Conservation (phyloP, 148 eudicot species). For the Camellia sinensis region DNA sequence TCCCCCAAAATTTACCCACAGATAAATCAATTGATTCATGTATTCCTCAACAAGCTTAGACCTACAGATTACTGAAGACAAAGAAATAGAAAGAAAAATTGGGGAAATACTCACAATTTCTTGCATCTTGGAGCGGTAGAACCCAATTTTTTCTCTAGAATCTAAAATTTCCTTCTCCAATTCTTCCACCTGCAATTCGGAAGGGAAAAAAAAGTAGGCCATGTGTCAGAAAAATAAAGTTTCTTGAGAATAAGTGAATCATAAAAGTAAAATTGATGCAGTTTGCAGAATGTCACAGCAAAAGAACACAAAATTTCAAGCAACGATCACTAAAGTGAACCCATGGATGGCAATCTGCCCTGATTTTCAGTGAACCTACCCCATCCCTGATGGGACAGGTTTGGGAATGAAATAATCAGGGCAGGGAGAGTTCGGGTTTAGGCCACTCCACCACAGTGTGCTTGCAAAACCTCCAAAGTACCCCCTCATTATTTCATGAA, state of each 20-base stretch:
- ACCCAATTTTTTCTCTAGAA: slow-evolving; percentile 76
- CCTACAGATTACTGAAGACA: not conserved
- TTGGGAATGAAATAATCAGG: not conserved
- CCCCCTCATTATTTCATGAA: too few relatives aligned
- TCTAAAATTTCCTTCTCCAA: slow-evolving; percentile 92
- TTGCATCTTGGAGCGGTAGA: slow-evolving; percentile 91
- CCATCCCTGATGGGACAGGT: not conserved
- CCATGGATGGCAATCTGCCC: not conserved
- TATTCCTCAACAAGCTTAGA: slow-evolving; percentile 2
- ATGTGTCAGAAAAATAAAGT: not conserved
- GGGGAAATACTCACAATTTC: slow-evolving; percentile 69
- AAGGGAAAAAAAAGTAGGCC: slow-evolving; percentile 7
- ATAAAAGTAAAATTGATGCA: not conserved
- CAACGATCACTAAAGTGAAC: not conserved
- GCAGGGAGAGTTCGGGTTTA: not conserved
- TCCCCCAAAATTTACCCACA: slow-evolving; percentile 8
- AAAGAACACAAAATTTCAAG: not conserved
- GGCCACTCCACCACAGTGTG: too few relatives aligned
- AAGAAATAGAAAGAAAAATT: not conserved
- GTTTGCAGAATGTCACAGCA: not conserved
- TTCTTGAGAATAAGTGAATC: not conserved
- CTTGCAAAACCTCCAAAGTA: too few relatives aligned
- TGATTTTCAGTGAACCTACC: not conserved
- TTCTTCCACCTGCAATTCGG: slow-evolving; percentile 65
- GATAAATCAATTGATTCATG: slow-evolving; percentile 2